A percentile compares a stretch with the other conserved stretches of the same genome.
Conservation (phyloP, 441 rosid species). For the Erodium trifolium region DNA sequence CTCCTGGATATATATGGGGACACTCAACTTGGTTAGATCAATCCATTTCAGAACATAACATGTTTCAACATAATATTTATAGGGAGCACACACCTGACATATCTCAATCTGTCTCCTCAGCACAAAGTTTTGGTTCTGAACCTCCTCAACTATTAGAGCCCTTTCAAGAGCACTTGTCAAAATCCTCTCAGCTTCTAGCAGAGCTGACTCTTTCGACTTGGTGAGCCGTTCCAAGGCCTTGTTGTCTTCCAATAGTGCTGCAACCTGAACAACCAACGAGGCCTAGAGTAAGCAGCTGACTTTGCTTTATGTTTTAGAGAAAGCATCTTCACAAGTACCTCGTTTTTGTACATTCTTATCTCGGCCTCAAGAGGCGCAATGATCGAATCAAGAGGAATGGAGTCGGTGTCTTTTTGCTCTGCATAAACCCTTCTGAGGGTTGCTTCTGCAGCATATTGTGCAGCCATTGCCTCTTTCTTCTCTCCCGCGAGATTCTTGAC, state of each 20-base stretch:
- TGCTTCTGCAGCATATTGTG: conserved; percentile 82
- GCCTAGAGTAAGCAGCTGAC: neutral
- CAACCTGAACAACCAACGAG: conserved; percentile 34
- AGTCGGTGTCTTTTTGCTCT: conserved; percentile 55
- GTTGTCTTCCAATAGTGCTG: conserved; percentile 67
- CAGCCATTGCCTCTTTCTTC: conserved; percentile 76
- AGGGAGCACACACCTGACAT: conserved; percentile 40
- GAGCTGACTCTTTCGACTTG: conserved; percentile 74
- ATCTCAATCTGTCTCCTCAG: conserved; percentile 81
- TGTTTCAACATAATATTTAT: neutral
- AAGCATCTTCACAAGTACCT: conserved; percentile 30
- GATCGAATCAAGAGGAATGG: conserved; percentile 50
- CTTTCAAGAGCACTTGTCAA: conserved; percentile 73
- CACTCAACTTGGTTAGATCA: neutral
- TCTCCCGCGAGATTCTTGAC: conserved; percentile 51
- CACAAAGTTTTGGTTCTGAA: conserved; percentile 82
- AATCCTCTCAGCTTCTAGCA: conserved; percentile 89
- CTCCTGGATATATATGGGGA: conserved; percentile 36
- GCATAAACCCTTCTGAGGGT: conserved; percentile 68
- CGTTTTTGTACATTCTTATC: conserved; percentile 58
- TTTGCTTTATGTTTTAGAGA: neutral
- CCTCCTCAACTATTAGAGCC: conserved; percentile 82
- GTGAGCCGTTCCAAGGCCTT: conserved; percentile 89
- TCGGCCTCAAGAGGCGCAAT: conserved; percentile 85
- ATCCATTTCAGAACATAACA: neutral